These are phyloP conservation scores for Dryas drummondii DNA, from an alignment of 306 rosid genomes.

Conservation along the genomic window DNA sequence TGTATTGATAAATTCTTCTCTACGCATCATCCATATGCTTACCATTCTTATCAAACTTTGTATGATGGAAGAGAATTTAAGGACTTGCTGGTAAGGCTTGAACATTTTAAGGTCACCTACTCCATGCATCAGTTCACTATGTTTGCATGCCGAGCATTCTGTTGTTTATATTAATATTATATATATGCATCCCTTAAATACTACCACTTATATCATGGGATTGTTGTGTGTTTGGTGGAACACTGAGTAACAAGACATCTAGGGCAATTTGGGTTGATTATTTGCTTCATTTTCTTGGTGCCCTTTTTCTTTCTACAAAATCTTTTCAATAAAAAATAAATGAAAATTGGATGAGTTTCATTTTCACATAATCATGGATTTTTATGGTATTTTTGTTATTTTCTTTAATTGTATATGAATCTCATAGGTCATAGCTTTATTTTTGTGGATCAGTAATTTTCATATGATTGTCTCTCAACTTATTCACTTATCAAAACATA, in stretches of 20 bases:
- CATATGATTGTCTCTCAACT: not conserved
- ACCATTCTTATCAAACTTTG: constrained; percentile 64
- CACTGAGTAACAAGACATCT: not conserved
- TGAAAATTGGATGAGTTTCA: not conserved
- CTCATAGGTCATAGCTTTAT: not conserved
- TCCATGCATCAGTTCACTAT: not conserved
- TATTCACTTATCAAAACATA: not conserved
- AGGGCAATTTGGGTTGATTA: not conserved
- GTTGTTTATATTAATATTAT: not conserved
- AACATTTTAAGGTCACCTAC: not conserved
- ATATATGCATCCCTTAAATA: not conserved
- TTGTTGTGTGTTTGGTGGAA: not conserved
- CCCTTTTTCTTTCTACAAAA: not conserved
- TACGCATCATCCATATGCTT: constrained; percentile 58
- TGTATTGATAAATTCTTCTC: constrained; percentile 75
- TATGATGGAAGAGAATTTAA: constrained; percentile 57
- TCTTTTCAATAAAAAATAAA: too few relatives aligned
- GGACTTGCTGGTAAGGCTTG: constrained; percentile 53
- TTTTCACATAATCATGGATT: not conserved
- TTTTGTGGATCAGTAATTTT: not conserved
- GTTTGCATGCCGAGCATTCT: not conserved
- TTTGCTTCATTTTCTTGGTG: not conserved
- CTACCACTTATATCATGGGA: not conserved
- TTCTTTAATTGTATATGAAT: not conserved
- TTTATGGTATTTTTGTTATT: not conserved